These are phyloP conservation scores for Vanrija pseudolonga DNA, from an alignment of 1,284 basidiomycete genomes.

Conservation along the genomic window DNA sequence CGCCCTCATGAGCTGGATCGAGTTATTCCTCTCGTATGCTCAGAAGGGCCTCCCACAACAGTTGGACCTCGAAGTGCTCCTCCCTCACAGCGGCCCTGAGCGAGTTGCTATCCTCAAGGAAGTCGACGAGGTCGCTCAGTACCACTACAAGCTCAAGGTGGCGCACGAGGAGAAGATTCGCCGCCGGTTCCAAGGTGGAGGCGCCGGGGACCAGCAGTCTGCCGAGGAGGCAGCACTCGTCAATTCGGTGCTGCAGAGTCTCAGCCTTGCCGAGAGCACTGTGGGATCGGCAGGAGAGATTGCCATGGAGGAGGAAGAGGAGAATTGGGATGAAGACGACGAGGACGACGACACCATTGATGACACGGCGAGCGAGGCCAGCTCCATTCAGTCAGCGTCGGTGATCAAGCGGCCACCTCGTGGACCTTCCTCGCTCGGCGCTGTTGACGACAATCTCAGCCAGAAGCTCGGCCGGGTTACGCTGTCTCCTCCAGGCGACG, in stretches of 20 bases:
- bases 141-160: conserved; percentile 89
- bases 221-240: conserved; percentile 74
- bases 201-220: conserved; percentile 57
- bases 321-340: conserved; percentile 57
- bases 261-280: conserved; percentile 73
- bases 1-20: conserved; percentile 93
- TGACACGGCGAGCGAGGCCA: conserved; percentile 40
- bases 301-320: conserved; percentile 63
- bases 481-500: too few relatives aligned
- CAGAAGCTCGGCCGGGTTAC: too few relatives aligned
- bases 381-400: neutral
- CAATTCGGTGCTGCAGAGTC: conserved; percentile 69
- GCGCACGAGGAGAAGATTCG: conserved; percentile 83
- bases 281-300: conserved; percentile 72
- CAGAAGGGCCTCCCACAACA: conserved; percentile 71
- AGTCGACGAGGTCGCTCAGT: conserved; percentile 77
- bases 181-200: conserved; percentile 63
- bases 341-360: conserved; percentile 39
- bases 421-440: too few relatives aligned
- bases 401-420: too few relatives aligned
- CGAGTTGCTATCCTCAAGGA: conserved; percentile 73
- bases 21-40: conserved; percentile 85
- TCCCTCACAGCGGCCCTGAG: conserved; percentile 73
- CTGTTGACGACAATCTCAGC: too few relatives aligned
- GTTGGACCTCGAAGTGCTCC: conserved; percentile 76